Base-by-base conservation (phyloP, 805 yeast genomes). In the Hanseniaspora mollemarum region DNA sequence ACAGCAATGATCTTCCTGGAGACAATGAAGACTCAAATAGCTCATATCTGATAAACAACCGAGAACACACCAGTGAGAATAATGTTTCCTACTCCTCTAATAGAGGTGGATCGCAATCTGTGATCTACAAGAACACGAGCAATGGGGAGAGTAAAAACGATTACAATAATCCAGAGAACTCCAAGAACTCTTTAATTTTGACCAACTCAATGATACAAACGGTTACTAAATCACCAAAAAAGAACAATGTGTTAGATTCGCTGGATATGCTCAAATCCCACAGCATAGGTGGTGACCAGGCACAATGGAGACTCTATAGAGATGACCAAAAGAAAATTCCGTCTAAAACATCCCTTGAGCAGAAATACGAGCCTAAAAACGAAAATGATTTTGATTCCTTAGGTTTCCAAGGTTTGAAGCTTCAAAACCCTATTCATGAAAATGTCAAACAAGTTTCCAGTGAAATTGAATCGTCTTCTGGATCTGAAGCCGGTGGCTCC, bases 161-260 rank as follows among this genome's bases (percentile, higher is more conserved):
- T 10, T 24, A 19, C 3, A 37, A 24, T 5, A 28, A 45, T 24
- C 16, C 32, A 6, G 49, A 45, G 18, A 18, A 13, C 13, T 46
- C 43, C 12, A 39, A 40, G 18, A 31, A 32, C 13, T 29, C 45
- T 2, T 26, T 42, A n/a, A 32, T 42, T 22, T 21, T 41, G 21
- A 18, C 51, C 5, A 18, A 48, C 16, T 38, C 51, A 19, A 37
- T 48, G 43, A 29, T 48, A 6, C 51, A 48, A 40, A 48, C 51
- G 10, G 51, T 48, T 8, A 21, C 45, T 9, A 48, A 48, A 12
- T 40, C 51, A 2, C 51, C 51, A 9, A 48, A 33, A 15, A 48
- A 48, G 40, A 19, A 15, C n/a, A 24, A 18, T 1, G 16, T 15
- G 5, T 10, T n/a, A 32, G n/a, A 32, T 13, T 7, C 8, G 5